These are phyloP conservation scores for Podaxis pistillaris DNA, from an alignment of 768 basidiomycete genomes.

Conservation along the genomic window DNA sequence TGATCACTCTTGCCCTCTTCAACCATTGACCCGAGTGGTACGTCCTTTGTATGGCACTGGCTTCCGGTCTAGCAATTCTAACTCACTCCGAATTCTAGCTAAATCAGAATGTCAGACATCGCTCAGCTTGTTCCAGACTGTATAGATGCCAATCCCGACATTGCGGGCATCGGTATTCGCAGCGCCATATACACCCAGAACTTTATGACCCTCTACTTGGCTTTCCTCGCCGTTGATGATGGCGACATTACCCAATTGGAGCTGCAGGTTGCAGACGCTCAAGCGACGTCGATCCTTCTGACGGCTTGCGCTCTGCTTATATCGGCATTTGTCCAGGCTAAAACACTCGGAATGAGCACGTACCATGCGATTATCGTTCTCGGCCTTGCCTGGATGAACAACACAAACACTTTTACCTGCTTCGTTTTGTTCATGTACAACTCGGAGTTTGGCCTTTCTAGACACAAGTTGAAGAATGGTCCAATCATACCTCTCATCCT, in stretches of 20 bases:
- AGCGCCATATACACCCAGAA: constrained; percentile 27
- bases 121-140: not conserved
- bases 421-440: constrained; percentile 16
- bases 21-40: too few relatives aligned
- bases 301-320: constrained; percentile 26
- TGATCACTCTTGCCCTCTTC: too few relatives aligned
- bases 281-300: constrained; percentile 19
- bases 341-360: constrained; percentile 16
- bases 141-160: constrained; percentile 8
- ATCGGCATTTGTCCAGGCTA: constrained; percentile 22
- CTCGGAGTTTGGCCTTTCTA: not conserved
- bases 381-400: constrained; percentile 27
- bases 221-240: constrained; percentile 20
- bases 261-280: constrained; percentile 15
- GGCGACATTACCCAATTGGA: constrained; percentile 20
- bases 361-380: constrained; percentile 25
- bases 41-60: too few relatives aligned
- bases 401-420: constrained; percentile 18
- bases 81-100: too few relatives aligned
- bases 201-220: constrained; percentile 23
- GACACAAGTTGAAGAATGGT: not conserved
- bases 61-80: too few relatives aligned
- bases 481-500: not conserved
- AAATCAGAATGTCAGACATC: too few relatives aligned
- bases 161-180: constrained; percentile 26